phyloP scores from a whole-genome alignment of 495 filamentous ascomycete genomes.

The Penicillium argentinense region DNA sequence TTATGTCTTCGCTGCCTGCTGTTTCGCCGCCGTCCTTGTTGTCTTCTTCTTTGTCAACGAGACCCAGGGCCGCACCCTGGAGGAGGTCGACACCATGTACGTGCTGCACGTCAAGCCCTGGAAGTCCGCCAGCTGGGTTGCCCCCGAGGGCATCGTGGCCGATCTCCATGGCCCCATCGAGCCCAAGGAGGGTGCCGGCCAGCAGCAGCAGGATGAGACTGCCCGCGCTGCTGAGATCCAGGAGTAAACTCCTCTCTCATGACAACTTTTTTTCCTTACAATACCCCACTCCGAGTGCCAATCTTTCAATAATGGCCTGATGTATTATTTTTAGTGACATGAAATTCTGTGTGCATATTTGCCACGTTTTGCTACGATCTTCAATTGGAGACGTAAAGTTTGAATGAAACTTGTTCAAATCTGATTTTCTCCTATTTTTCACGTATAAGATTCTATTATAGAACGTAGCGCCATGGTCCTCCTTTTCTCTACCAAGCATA shows the following conservation, averaged over 20 bases:
- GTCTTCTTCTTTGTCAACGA: conserved; percentile 83
- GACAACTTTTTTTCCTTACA: neutral
- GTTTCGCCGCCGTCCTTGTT: conserved; percentile 59
- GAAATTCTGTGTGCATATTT: conserved; percentile 19
- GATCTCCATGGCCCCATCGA: conserved; percentile 28
- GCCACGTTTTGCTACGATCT: conserved; percentile 13
- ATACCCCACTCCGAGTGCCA: neutral
- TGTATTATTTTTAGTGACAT: conserved; percentile 11
- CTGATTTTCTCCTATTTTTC: no score
- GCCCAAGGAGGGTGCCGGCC: conserved; percentile 23
- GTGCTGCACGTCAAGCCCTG: conserved; percentile 66
- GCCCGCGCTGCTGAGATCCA: conserved; percentile 15
- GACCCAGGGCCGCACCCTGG: conserved; percentile 63
- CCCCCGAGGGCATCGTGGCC: conserved; percentile 42
- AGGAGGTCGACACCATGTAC: conserved; percentile 88
- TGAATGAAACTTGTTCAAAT: conserved; percentile 9
- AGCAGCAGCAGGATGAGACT: conserved; percentile 27
- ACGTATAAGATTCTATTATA: no score
- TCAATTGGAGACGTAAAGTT: conserved; percentile 13
- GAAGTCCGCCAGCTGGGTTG: conserved; percentile 60
- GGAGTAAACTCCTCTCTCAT: conserved; percentile 5
- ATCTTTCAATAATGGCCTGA: conserved; percentile 5
- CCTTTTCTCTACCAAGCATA: no score
- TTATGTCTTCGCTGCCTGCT: conserved; percentile 76
- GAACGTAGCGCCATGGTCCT: no score